phyloP scores from a whole-genome alignment of 177 flowering plant species.

The Vitis hybrid region DNA sequence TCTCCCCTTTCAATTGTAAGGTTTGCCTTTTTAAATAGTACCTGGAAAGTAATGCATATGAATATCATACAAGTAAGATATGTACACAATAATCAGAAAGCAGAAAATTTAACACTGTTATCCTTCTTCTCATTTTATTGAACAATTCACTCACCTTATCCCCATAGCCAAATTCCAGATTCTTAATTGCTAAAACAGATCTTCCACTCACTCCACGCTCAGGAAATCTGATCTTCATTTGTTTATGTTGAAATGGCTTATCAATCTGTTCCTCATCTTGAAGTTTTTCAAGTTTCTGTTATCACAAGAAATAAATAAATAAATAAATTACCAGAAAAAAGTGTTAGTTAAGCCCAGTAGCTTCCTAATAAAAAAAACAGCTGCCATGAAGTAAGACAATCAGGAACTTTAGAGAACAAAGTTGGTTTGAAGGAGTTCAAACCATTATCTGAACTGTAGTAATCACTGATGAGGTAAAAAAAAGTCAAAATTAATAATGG shows the following conservation, averaged over 20 bases:
- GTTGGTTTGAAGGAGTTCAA: not conserved
- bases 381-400: not conserved
- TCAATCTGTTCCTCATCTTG: conserved; percentile 85
- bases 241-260: conserved; percentile 95
- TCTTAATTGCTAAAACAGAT: conserved; percentile 60
- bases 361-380: not conserved
- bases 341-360: not conserved
- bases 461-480: too few species aligned
- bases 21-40: conserved; percentile 75
- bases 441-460: not conserved
- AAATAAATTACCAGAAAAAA: not conserved
- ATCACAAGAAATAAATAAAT: conserved; percentile 9
- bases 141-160: conserved; percentile 52
- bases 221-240: conserved; percentile 90
- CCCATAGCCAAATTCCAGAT: conserved; percentile 66
- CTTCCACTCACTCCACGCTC: conserved; percentile 94
- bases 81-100: not conserved
- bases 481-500: too few species aligned
- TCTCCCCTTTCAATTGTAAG: conserved; percentile 88
- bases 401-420: not conserved
- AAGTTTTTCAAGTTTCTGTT: conserved; percentile 92
- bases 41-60: conserved; percentile 34
- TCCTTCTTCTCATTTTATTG: not conserved
- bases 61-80: not conserved
- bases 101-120: not conserved